Percentiles rank a stretch among this genome's conserved stretches.
phyloP scores from a whole-genome alignment of 2,329 filamentous ascomycete species.

The Whalleya microplaca region DNA sequence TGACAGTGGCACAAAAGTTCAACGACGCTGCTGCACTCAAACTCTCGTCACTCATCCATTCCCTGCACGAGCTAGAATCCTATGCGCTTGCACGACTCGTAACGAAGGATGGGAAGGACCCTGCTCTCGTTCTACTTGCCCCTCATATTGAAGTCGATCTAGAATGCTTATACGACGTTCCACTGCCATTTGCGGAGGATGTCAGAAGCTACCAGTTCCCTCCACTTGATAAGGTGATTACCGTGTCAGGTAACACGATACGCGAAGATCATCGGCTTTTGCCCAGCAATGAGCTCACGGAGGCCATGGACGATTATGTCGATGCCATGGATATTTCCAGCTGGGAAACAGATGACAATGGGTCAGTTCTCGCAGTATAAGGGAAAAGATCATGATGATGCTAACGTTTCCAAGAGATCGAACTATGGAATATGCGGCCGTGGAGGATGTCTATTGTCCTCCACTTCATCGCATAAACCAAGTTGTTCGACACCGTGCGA shows the following conservation, averaged over 20 bases:
- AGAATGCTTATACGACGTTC: conserved; percentile 87
- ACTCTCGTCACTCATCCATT: conserved; percentile 86
- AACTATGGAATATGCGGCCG: conserved; percentile 68
- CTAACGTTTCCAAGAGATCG: conserved; percentile 32
- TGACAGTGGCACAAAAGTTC: conserved; percentile 75
- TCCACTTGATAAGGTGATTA: conserved; percentile 83
- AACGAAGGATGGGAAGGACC: conserved; percentile 79
- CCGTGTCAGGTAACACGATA: conserved; percentile 79
- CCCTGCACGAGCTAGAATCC: conserved; percentile 80
- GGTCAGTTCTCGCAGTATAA: conserved; percentile 48
- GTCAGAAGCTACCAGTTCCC: conserved; percentile 89
- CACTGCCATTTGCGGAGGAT: conserved; percentile 92
- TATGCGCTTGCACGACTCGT: conserved; percentile 89
- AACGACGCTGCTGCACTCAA: conserved; percentile 85
- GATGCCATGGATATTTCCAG: conserved; percentile 87
- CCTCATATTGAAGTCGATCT: conserved; percentile 78
- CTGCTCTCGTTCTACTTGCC: conserved; percentile 75
- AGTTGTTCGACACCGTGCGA: conserved; percentile 80
- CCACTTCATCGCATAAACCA: conserved; percentile 87
- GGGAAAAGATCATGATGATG: conserved; percentile 35
- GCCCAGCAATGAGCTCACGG: conserved; percentile 71
- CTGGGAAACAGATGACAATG: conserved; percentile 74
- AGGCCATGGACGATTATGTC: conserved; percentile 89
- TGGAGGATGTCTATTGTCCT: conserved; percentile 84
- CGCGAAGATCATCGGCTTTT: conserved; percentile 83